Percentiles rank a stretch among this genome's conserved stretches.
Evolutionary conservation across 2,329 filamentous ascomycete genomes (phyloP).

Genomic region (Monilinia aucupariae): DNA sequence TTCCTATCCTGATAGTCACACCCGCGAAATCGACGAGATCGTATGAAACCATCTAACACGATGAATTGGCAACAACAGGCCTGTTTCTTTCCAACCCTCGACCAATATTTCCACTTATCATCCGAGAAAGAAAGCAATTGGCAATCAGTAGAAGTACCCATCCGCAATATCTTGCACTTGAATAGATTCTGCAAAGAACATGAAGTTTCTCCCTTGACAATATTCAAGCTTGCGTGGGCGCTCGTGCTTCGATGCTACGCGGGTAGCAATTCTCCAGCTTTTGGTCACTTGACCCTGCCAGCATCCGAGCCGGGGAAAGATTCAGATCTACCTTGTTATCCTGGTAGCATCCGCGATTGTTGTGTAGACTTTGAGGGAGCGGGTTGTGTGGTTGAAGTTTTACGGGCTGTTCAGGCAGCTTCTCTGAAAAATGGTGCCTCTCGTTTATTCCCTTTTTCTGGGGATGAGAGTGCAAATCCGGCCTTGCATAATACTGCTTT

Average conservation of each 20-base stretch:
- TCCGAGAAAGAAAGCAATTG: constrained; percentile 3
- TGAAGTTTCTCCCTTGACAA: not conserved
- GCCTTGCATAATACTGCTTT: constrained; percentile 6
- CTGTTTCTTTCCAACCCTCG: constrained; percentile 12
- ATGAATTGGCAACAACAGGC: not conserved
- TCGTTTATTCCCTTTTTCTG: not conserved
- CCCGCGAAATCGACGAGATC: not conserved
- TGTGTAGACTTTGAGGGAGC: not conserved
- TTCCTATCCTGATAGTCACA: not conserved
- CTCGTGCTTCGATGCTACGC: constrained; percentile 38
- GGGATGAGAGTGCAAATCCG: not conserved
- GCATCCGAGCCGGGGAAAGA: not conserved
- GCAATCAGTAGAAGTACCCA: constrained; percentile 3
- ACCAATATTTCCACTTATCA: not conserved
- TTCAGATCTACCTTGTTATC: not conserved
- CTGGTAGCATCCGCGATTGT: not conserved
- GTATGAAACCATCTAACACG: not conserved
- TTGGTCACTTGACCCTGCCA: constrained; percentile 38
- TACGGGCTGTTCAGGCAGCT: not conserved
- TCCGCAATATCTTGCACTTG: not conserved
- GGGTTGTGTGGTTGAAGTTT: not conserved
- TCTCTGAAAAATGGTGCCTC: not conserved
- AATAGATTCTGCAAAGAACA: not conserved
- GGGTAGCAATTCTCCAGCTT: constrained; percentile 36
- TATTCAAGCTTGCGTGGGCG: constrained; percentile 36